Percentiles rank a stretch among this genome's conserved stretches.
Conservation (phyloP, 1,139 yeast species). For the Yamadazyma atmosphaerica region DNA sequence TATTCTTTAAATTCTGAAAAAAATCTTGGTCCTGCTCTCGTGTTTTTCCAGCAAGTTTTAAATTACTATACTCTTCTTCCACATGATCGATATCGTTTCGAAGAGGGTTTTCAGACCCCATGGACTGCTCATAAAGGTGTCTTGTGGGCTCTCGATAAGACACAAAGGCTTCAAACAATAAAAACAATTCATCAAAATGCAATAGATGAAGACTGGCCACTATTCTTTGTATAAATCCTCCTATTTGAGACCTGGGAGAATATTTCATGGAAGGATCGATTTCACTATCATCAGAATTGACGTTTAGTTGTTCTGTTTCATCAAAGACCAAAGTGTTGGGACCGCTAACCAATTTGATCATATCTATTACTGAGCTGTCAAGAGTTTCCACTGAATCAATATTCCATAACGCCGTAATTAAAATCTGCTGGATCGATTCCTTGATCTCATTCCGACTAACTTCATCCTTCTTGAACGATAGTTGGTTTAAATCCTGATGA, state of each 20-base stretch:
- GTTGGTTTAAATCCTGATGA: conserved; percentile 7
- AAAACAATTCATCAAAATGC: conserved; percentile 57
- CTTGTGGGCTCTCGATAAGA: conserved; percentile 47
- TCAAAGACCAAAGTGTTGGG: conserved; percentile 6
- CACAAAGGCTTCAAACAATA: conserved; percentile 55
- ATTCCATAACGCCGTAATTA: conserved; percentile 27
- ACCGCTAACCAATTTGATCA: conserved; percentile 8
- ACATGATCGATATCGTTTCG: conserved; percentile 1
- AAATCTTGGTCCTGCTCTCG: conserved; percentile 17
- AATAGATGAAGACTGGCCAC: conserved; percentile 52
- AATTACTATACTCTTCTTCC: conserved; percentile 2
- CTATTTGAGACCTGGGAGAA: conserved; percentile 39
- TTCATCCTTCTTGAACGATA: conserved; percentile 3
- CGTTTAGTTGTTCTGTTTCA: conserved; percentile 1
- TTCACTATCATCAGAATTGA: not conserved
- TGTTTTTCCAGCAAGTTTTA: conserved; percentile 6
- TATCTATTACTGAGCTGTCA: conserved; percentile 19
- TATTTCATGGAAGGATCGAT: conserved; percentile 11
- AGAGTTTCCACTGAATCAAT: conserved; percentile 38
- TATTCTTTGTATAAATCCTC: conserved; percentile 37
- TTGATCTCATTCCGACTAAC: conserved; percentile 1
- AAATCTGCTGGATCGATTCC: conserved; percentile 4
- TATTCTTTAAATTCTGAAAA: conserved; percentile 20
- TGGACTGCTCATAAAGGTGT: conserved; percentile 14
- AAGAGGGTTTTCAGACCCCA: not conserved